Percentiles rank a stretch among this genome's conserved stretches.
phyloP scores from a whole-genome alignment of 805 yeast species.

The Lipomyces chichibuensis region DNA sequence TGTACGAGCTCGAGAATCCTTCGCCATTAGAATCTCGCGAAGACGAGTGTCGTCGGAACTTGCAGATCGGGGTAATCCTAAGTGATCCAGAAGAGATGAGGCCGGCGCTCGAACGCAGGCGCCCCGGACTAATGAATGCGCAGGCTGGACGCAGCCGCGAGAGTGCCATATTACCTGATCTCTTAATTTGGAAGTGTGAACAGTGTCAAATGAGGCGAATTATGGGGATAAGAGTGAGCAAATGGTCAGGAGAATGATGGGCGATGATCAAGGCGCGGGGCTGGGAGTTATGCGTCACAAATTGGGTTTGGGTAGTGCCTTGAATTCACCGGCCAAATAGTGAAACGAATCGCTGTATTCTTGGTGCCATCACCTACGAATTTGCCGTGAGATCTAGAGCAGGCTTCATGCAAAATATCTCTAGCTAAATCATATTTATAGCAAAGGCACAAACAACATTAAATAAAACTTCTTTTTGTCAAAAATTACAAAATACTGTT shows the following conservation, averaged over 20 bases:
- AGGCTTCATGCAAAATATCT: not conserved
- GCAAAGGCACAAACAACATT: not conserved
- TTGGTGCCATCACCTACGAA: no score
- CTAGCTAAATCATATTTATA: not conserved
- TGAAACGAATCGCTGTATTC: no score
- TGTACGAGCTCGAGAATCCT: slow-evolving; percentile 21
- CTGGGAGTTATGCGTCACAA: not conserved
- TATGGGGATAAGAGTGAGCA: not conserved
- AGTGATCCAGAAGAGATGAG: not conserved
- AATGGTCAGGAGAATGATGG: not conserved
- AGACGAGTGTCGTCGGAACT: slow-evolving; percentile 6
- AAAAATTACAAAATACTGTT: not conserved
- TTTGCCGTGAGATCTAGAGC: not conserved
- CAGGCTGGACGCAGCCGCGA: not conserved
- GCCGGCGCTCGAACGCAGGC: not conserved
- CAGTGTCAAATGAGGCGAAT: not conserved
- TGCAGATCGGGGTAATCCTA: not conserved
- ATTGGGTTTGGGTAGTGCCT: not conserved
- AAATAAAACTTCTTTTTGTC: not conserved
- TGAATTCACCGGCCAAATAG: no score
- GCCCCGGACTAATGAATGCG: not conserved
- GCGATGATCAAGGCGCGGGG: not conserved
- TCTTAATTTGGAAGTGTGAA: not conserved
- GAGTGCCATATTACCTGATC: not conserved
- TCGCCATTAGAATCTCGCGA: slow-evolving; percentile 20